Percentiles rank a stretch among this genome's conserved stretches.
phyloP scores from a whole-genome alignment of 805 yeast species.

The Tetrapisispora nanseiensis region DNA sequence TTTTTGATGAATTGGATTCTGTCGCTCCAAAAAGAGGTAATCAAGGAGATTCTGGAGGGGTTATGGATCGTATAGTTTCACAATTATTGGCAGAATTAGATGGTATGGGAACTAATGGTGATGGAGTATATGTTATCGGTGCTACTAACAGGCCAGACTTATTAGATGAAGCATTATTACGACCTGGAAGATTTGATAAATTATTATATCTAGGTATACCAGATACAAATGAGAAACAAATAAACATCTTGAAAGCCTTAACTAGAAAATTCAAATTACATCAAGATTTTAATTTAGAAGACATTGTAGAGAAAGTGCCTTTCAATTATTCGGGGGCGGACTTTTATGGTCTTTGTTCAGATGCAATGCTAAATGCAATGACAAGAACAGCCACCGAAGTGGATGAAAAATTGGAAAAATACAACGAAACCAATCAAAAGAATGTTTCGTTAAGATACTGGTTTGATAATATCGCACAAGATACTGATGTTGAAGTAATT shows the following conservation, averaged over 20 bases:
- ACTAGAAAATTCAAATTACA: constrained; percentile 70
- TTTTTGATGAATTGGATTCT: constrained; percentile 94
- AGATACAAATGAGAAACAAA: constrained; percentile 83
- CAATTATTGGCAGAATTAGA: constrained; percentile 91
- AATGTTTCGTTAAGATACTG: constrained; percentile 68
- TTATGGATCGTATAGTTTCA: constrained; percentile 96
- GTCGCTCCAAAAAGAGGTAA: constrained; percentile 98
- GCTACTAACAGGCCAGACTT: constrained; percentile 96
- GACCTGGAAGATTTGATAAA: constrained; percentile 95
- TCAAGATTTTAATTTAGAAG: constrained; percentile 46
- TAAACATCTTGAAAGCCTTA: constrained; percentile 75
- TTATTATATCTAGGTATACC: constrained; percentile 89
- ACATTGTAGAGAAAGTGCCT: constrained; percentile 63
- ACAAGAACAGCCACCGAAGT: constrained; percentile 72
- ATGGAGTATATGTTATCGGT: constrained; percentile 96
- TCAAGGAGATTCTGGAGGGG: constrained; percentile 98
- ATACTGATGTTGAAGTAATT: constrained; percentile 54
- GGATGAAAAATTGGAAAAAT: constrained; percentile 50
- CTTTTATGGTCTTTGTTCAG: constrained; percentile 91
- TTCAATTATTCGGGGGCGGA: constrained; percentile 97
- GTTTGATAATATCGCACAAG: constrained; percentile 74
- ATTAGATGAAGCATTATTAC: constrained; percentile 81
- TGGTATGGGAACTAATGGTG: constrained; percentile 79
- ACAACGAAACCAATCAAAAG: constrained; percentile 37
- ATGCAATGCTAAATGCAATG: constrained; percentile 95